Conservation (phyloP, 192 early-diverging fungal species). For the Linnemannia exigua region DNA sequence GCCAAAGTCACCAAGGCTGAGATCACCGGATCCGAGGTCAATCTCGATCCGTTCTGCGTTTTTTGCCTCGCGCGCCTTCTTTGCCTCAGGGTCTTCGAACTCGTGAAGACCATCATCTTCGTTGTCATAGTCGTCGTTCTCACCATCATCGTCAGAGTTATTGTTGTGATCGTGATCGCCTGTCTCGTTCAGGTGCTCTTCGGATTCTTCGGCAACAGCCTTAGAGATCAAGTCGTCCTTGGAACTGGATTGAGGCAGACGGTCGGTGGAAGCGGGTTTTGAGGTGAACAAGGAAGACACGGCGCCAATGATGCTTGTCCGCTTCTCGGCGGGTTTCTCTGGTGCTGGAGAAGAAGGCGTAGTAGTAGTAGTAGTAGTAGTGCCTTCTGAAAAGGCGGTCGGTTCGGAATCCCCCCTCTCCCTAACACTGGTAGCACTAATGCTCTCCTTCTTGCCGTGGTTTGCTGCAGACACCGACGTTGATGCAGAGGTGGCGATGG, state of each 20-base stretch:
- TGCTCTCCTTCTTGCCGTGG: neutral
- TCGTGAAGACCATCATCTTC: neutral
- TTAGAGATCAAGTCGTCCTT: conserved; percentile 27
- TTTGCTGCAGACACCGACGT: neutral
- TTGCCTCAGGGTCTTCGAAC: conserved; percentile 21
- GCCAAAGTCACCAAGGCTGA: conserved; percentile 39
- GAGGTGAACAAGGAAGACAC: conserved; percentile 30
- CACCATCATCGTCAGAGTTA: conserved; percentile 4
- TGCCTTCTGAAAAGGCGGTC: neutral
- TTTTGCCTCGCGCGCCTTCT: conserved; percentile 31
- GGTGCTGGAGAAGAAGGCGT: neutral
- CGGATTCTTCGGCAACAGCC: conserved; percentile 4
- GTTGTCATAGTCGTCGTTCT: conserved; percentile 1
- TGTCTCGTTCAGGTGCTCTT: neutral
- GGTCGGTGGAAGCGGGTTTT: neutral
- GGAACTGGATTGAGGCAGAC: conserved; percentile 7
- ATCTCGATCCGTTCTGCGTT: conserved; percentile 45
- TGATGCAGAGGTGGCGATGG: neutral
- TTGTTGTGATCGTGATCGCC: neutral
- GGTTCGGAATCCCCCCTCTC: neutral
- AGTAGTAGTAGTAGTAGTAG: no score
- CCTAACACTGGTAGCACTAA: neutral
- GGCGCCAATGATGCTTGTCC: conserved; percentile 38
- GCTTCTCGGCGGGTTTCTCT: conserved; percentile 34
- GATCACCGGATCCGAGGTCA: conserved; percentile 20